Conservation (phyloP, 495 filamentous ascomycete species). For the Friedmanniomyces endolithicus region DNA sequence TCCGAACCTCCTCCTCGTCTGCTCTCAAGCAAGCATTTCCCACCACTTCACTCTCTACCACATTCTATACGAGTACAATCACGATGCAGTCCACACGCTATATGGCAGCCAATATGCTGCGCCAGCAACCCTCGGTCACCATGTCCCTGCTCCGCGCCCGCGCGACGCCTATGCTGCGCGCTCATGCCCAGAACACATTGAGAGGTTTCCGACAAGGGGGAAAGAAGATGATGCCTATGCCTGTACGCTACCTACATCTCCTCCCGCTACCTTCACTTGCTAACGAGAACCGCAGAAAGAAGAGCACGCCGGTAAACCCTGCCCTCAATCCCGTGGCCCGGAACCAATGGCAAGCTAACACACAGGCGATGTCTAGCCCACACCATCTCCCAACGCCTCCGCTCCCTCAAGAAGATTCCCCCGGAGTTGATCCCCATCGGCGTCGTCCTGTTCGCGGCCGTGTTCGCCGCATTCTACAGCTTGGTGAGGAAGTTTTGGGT, state of each 20-base stretch:
- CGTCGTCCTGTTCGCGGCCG: slow-evolving; percentile 64
- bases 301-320: slow-evolving; percentile 32
- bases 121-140: slow-evolving; percentile 7
- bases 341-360: no score
- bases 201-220: slow-evolving; percentile 42
- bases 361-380: slow-evolving; percentile 48
- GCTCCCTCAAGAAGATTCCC: slow-evolving; percentile 73
- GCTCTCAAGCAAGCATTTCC: not conserved
- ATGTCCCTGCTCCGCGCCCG: slow-evolving; percentile 3
- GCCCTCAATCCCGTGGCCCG: not conserved
- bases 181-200: slow-evolving; percentile 47
- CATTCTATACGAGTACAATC: not conserved
- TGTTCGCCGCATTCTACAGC: slow-evolving; percentile 67
- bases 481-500: slow-evolving; percentile 63
- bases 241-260: slow-evolving; percentile 46
- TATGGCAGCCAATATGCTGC: slow-evolving; percentile 18
- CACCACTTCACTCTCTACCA: not conserved
- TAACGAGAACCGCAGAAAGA: slow-evolving; percentile 30
- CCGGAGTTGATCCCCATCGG: slow-evolving; percentile 90
- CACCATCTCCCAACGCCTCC: slow-evolving; percentile 91
- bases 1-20: not conserved
- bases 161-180: slow-evolving; percentile 9
- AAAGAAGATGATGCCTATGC: slow-evolving; percentile 57
- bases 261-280: slow-evolving; percentile 2
- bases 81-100: slow-evolving; percentile 20